phyloP scores from a whole-genome alignment of 176 grass and related monocot species.

The Cymbopogon citratus region DNA sequence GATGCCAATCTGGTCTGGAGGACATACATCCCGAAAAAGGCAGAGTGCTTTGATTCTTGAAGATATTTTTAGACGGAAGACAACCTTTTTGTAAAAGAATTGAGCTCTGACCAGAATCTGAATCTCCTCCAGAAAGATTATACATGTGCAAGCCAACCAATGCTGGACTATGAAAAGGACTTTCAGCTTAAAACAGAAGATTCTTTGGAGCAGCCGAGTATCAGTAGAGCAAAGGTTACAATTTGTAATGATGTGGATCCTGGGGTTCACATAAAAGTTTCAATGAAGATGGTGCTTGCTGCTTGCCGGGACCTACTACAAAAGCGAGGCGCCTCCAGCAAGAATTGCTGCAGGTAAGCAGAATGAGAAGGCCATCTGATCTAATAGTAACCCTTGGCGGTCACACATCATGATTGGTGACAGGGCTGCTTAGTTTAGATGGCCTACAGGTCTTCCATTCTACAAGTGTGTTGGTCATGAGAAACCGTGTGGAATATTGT shows the following conservation, averaged over 20 bases:
- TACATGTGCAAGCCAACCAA: background rate
- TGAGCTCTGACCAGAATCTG: background rate
- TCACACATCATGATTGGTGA: background rate
- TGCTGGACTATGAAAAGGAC: background rate
- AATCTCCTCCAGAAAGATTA: background rate
- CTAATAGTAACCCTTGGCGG: background rate
- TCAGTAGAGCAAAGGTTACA: background rate
- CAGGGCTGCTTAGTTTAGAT: background rate
- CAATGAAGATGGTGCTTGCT: background rate
- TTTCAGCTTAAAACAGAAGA: background rate
- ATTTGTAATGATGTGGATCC: conserved; percentile 13
- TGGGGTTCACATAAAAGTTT: background rate
- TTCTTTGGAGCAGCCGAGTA: background rate
- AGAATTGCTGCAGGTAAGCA: conserved; percentile 5
- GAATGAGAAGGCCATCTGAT: background rate
- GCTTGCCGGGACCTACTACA: background rate
- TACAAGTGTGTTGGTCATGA: conserved; percentile 10
- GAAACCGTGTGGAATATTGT: conserved; percentile 34
- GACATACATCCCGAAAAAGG: background rate
- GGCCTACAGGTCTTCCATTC: background rate
- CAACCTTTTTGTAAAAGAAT: background rate
- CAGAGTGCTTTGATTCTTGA: background rate
- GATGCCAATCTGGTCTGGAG: background rate
- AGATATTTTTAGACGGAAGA: background rate
- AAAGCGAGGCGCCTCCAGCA: conserved; percentile 6